Base-by-base conservation (phyloP, 768 basidiomycete genomes). In the Mycena pura region DNA sequence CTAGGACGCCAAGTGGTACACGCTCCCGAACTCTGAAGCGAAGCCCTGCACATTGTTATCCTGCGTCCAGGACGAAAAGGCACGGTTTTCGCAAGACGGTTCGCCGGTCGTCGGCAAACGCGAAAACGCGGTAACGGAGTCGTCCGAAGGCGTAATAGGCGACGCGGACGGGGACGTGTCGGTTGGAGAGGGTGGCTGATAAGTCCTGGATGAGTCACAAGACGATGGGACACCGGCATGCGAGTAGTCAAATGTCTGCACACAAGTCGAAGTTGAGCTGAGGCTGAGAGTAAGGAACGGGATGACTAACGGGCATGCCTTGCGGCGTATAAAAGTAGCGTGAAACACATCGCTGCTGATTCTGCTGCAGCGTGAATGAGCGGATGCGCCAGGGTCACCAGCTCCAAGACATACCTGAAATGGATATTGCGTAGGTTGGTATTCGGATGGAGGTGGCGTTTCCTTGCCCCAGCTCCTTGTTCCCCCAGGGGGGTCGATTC, bases 401-500 rank as follows among this genome's bases (percentile, higher is more conserved):
- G 27, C 5, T 27, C 4, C n/a, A n/a, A n/a, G 27, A 25, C 58
- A 7, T 46, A 55, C 60, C 1, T 31, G 39, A 10, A 13, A 36
- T 41, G 27, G 22, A 24, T 49, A 48, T n/a, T 39, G 34, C 2
- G 45, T 15, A 0, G 17, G 31, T 13, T 29, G 14, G 52, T 52
- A 57, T 15, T 31, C 22, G 13, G 51, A 54, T 19, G 51, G 28
- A 31, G 44, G 39, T 3, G n/a, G 44, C 5, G 27, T 7, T 34
- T 27, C 24, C 24, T 48, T 19, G 28, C 24, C 56, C 62, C 62
- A 63, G 39, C 49, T 63, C 29, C 51, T 44, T 11, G 45, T 43
- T 31, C 62, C 62, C 17, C 43, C 50, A 1, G 62, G 56, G 19
- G 56, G 45, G 19, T 53, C 46, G 29, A 63, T 54, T 9, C 38